Evolutionary conservation across 164 flowering plant species (phyloP).

Genomic region (Tinospora cordifolia): DNA sequence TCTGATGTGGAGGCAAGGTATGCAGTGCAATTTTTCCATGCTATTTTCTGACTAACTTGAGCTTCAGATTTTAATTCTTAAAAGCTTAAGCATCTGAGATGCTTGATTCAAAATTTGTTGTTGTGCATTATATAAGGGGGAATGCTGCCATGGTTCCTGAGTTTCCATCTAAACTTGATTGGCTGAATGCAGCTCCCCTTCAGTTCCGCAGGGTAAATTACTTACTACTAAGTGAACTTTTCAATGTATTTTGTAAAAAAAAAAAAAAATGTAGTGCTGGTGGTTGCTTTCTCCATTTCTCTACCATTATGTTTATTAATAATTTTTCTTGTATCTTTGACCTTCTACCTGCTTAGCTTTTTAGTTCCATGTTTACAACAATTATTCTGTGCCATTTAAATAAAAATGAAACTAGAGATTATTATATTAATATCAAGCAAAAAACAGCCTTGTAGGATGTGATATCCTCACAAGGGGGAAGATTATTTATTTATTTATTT

Average conservation of each 20-base stretch:
- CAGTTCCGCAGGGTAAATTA: constrained; percentile 58
- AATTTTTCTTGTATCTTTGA: background rate
- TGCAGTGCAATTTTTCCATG: background rate
- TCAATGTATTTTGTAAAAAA: background rate
- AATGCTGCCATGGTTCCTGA: constrained; percentile 61
- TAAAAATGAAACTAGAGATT: too few relatives aligned
- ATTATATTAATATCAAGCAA: too few relatives aligned
- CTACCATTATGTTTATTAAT: background rate
- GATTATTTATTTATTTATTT: too few relatives aligned
- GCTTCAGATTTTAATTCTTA: background rate
- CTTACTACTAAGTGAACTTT: background rate
- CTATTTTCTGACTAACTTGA: constrained; percentile 4
- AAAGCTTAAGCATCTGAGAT: constrained; percentile 3
- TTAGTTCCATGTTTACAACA: background rate
- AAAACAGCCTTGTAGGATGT: too few relatives aligned
- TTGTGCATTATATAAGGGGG: constrained; percentile 38
- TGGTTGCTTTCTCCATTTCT: background rate
- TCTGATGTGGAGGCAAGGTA: constrained; percentile 73
- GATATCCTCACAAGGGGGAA: too few relatives aligned
- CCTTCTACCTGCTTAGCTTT: background rate
- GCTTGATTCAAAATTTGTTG: constrained; percentile 11
- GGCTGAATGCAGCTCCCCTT: constrained; percentile 90
- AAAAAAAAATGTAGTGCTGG: background rate
- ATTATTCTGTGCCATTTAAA: background rate
- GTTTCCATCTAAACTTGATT: constrained; percentile 85